These are phyloP conservation scores for Graphilbum sp. DNA, from an alignment of 2,329 filamentous ascomycete genomes.

Conservation along the genomic window DNA sequence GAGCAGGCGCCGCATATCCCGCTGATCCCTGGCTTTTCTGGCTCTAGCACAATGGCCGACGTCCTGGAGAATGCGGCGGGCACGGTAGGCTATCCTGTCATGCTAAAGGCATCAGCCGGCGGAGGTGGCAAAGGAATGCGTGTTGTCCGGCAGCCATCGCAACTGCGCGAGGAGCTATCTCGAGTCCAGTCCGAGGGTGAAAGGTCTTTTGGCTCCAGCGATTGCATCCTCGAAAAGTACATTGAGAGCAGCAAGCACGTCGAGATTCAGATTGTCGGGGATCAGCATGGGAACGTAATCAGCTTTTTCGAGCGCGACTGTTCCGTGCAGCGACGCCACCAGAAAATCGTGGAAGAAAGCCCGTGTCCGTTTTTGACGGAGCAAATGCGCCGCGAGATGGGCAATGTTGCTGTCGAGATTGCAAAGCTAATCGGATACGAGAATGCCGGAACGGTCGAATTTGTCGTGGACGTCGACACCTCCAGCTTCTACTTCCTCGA, in stretches of 20 bases:
- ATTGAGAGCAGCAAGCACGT: not conserved
- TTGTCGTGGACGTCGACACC: not conserved
- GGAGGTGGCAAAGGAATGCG: not conserved
- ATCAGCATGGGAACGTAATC: not conserved
- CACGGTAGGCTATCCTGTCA: not conserved
- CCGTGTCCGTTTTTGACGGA: not conserved
- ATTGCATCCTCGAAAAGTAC: not conserved
- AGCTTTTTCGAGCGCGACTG: not conserved
- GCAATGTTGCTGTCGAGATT: not conserved
- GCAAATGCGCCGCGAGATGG: not conserved
- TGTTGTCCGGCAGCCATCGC: not conserved
- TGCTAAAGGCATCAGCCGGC: not conserved
- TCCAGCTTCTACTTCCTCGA: not conserved
- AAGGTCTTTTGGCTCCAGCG: not conserved
- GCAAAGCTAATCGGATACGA: not conserved
- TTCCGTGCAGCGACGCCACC: not conserved
- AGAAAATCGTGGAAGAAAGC: not conserved
- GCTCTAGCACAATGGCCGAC: not conserved
- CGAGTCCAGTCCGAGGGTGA: not conserved
- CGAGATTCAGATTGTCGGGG: not conserved
- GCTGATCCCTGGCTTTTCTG: not conserved
- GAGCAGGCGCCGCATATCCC: not conserved
- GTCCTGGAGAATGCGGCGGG: not conserved
- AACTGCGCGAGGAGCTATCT: not conserved
- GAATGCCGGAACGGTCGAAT: not conserved